Base-by-base conservation (phyloP, 768 basidiomycete species). In the Boletus vinaceobasis region DNA sequence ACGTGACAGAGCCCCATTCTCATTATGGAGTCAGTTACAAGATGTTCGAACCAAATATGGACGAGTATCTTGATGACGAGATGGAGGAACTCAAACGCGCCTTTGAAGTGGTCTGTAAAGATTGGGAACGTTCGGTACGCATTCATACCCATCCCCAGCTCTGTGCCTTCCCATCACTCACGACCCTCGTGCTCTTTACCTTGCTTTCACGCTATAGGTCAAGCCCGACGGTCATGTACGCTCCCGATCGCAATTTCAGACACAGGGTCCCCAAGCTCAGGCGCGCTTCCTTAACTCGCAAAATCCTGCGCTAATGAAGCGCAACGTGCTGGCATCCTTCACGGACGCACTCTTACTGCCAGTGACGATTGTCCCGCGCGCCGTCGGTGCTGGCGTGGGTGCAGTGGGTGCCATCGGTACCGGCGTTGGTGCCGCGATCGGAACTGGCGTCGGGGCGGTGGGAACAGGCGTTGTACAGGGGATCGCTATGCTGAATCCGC, bases 1-100 rank as follows among this genome's bases (percentile, higher is more conserved):
- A 39, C 11, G 40, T 8, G 10, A 37, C 50, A 31, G 11, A 19
- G 17, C 49, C 4, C 43, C 14, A 5, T 27, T 14, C 44, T 58
- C n/a, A 59, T 42, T 14, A 17, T 19, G 27, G n/a, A 43, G 10
- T 52, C 61, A 95, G 93, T 13, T 96, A 92, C 69, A 82, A 80
- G 43, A 97, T 98, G 93, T 98, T 98, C 61, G 95, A 98, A 70
- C 76, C 81, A 10, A 90, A 95, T 68, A 97, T 98, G 92, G 95
- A 97, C 66, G 95, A 98, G 65, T 98, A 98, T 64, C 85, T 98
- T 3, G 89, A 93, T 56, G 93, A 98, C 65, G 96, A 99, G 69
- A 80, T 88, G 6, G 95, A 97, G 53, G 81, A 79, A 55, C 78
- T 92, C 47, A 93, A 93, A 63, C 79, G 77, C 5, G 74, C 79